phyloP scores from a whole-genome alignment of 257 asterid genomes.

The Solanum lycopersicoides region DNA sequence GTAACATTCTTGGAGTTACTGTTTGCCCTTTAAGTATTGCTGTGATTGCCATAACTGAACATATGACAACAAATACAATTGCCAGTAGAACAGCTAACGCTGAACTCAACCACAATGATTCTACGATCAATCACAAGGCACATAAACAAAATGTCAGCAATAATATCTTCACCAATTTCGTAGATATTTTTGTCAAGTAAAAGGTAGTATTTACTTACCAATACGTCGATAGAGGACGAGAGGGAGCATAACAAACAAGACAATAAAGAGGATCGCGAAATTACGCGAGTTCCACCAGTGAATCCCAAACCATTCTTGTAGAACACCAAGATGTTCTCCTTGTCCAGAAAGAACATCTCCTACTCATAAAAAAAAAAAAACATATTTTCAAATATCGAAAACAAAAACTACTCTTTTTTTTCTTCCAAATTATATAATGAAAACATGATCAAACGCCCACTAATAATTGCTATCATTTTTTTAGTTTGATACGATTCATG shows the following conservation, averaged over 20 bases:
- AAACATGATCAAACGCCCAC: neutral
- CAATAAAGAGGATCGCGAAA: conserved; percentile 52
- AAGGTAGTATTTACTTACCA: conserved; percentile 27
- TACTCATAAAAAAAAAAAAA: conserved; percentile 7
- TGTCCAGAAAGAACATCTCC: conserved; percentile 93
- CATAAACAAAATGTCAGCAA: neutral
- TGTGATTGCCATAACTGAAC: conserved; percentile 66
- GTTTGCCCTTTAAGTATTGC: conserved; percentile 65
- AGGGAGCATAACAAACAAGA: conserved; percentile 61
- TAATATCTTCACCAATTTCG: neutral
- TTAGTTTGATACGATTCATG: neutral
- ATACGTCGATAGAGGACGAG: conserved; percentile 76
- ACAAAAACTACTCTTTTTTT: neutral
- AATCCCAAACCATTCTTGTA: conserved; percentile 89
- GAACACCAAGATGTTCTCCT: conserved; percentile 68
- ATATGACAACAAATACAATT: conserved; percentile 72
- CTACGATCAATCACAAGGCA: conserved; percentile 30
- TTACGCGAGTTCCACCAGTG: conserved; percentile 93
- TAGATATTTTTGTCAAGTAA: neutral
- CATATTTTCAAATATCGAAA: neutral
- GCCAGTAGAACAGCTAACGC: conserved; percentile 20
- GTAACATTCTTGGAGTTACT: conserved; percentile 45
- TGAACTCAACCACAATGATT: conserved; percentile 77
- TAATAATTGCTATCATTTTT: neutral
- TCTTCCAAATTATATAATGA: too few relatives aligned